Percentiles rank a stretch among this genome's conserved stretches.
Conservation (phyloP, 306 rosid species). For the Lupinus albus region DNA sequence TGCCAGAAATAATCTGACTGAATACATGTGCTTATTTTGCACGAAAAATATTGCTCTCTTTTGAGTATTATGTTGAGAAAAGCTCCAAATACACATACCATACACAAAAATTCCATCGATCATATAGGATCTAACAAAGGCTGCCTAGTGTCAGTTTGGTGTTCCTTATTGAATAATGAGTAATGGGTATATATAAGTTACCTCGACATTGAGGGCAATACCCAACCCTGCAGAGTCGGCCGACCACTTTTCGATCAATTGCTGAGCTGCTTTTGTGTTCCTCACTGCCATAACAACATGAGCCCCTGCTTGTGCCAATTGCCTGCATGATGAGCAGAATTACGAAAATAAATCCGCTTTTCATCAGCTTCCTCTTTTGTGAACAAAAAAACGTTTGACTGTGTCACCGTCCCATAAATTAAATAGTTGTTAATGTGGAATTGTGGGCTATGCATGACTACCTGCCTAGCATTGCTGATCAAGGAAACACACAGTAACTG, state of each 20-base stretch:
- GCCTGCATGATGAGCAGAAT: constrained; percentile 59
- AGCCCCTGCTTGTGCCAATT: constrained; percentile 91
- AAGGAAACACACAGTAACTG: too few species aligned
- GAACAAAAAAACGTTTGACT: not conserved
- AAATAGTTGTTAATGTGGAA: too few species aligned
- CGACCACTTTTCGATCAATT: constrained; percentile 91
- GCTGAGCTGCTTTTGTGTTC: constrained; percentile 77
- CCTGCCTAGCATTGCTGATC: too few species aligned
- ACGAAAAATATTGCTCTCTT: not conserved
- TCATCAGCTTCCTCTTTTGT: constrained; percentile 1
- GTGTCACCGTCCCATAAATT: constrained; percentile 10
- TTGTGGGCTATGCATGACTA: too few species aligned
- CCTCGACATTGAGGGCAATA: constrained; percentile 94
- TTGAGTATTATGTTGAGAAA: not conserved
- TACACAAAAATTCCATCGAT: not conserved
- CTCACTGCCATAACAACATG: constrained; percentile 99
- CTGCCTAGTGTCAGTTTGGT: constrained; percentile 6
- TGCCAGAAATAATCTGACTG: constrained; percentile 13
- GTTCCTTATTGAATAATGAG: constrained; percentile 13
- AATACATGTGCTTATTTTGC: not conserved
- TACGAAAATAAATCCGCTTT: not conserved
- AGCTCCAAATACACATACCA: constrained; percentile 7
- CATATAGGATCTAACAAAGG: constrained; percentile 26
- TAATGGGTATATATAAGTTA: constrained; percentile 30
- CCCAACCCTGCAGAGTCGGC: constrained; percentile 76